Percentiles rank a stretch among this genome's conserved stretches.
Evolutionary conservation across 768 basidiomycete species (phyloP).

Genomic region (Suillus hirtellus): DNA sequence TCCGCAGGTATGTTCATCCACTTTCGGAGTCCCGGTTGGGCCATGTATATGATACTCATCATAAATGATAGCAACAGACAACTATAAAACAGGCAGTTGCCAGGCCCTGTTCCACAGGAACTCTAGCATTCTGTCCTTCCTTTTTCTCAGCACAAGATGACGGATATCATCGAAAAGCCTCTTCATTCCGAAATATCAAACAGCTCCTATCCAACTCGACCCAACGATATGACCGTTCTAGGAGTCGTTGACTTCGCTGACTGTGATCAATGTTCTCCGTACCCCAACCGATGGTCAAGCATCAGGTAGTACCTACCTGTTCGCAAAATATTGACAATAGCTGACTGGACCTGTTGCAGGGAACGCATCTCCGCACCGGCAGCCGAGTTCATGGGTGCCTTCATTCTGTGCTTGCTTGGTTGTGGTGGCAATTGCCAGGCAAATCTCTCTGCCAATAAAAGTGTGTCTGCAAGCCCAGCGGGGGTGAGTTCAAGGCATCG

Average conservation of each 20-base stretch:
- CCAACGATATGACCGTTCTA: constrained; percentile 9
- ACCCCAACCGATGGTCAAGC: constrained; percentile 50
- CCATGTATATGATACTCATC: constrained; percentile 5
- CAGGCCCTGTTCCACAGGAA: neutral
- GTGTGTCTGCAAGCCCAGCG: constrained; percentile 42
- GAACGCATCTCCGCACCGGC: constrained; percentile 48
- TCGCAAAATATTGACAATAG: neutral
- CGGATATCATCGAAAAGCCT: constrained; percentile 21
- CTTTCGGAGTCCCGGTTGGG: constrained; percentile 8
- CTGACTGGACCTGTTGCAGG: constrained; percentile 23
- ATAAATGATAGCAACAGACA: neutral
- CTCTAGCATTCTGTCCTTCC: neutral
- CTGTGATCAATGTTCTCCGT: constrained; percentile 37
- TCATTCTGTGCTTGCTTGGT: constrained; percentile 54
- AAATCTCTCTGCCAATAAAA: constrained; percentile 42
- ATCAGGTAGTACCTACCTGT: constrained; percentile 41
- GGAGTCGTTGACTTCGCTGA: constrained; percentile 24
- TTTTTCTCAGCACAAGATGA: constrained; percentile 19
- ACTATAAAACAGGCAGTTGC: constrained; percentile 24
- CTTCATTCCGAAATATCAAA: constrained; percentile 25
- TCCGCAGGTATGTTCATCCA: constrained; percentile 5
- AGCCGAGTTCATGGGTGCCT: constrained; percentile 56
- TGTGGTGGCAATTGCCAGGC: constrained; percentile 54
- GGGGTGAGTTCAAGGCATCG: constrained; percentile 42
- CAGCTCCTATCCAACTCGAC: constrained; percentile 11